phyloP scores from a whole-genome alignment of 768 basidiomycete genomes.

The Lactarius hengduanensis region DNA sequence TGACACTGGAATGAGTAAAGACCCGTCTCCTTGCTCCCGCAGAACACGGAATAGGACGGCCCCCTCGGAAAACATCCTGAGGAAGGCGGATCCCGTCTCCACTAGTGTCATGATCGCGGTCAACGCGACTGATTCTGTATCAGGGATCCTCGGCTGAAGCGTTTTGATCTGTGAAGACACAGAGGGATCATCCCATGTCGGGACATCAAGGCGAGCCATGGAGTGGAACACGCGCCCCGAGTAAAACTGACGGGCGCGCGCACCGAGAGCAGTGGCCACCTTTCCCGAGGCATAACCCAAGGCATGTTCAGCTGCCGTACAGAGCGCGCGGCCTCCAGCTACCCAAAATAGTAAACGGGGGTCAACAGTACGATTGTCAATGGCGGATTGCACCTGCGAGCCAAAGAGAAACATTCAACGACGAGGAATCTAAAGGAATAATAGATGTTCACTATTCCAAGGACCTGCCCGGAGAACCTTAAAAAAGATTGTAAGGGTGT shows the following conservation, averaged over 20 bases:
- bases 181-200: slow-evolving; percentile 68
- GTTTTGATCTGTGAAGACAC: slow-evolving; percentile 64
- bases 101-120: slow-evolving; percentile 49
- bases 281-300: slow-evolving; percentile 41
- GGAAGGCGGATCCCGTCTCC: slow-evolving; percentile 41
- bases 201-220: slow-evolving; percentile 69
- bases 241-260: slow-evolving; percentile 59
- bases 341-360: slow-evolving; percentile 16
- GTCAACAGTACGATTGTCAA: slow-evolving; percentile 25
- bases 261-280: slow-evolving; percentile 51
- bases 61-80: slow-evolving; percentile 59
- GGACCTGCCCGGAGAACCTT: slow-evolving; percentile 22
- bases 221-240: slow-evolving; percentile 62
- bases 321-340: slow-evolving; percentile 53
- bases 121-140: slow-evolving; percentile 53
- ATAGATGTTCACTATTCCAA: slow-evolving; percentile 29
- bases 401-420: neutral
- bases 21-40: slow-evolving; percentile 59
- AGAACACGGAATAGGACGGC: slow-evolving; percentile 60
- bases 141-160: slow-evolving; percentile 37
- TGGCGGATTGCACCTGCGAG: slow-evolving; percentile 21
- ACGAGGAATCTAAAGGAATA: neutral
- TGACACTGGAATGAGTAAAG: slow-evolving; percentile 55
- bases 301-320: slow-evolving; percentile 48
- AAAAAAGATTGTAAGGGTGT: neutral